Evolutionary conservation across 73 alveolate genomes (phyloP), one percentile per base, ranked within the genome.

Genomic region (Paramecium primaurelia): DNA sequence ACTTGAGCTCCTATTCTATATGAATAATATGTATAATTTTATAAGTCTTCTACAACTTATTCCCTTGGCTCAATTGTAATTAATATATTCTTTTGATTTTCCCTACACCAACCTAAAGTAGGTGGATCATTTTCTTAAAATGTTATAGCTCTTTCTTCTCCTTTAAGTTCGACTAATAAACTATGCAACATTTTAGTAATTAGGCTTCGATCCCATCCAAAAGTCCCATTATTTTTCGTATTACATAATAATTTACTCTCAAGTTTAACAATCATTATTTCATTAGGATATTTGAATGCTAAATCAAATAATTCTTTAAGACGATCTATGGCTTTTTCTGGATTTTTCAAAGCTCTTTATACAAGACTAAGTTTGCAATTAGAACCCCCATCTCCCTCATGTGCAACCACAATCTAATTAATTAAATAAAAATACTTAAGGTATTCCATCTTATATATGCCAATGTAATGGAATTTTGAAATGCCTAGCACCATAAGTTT

Each of bases 401-500:
- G 69, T 54, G 69, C 69, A 54, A 54, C 32, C 18, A 54, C 30
- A 54, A 54, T n/a, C 32, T 54, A 18, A 54, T 54, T 16, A 54
- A 11, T 54, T 54, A 16, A 54, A 54, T 54, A 54, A 7, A 0
- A 18, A 32, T 12, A 64, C 84, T 26, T 80, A 40, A 18, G 91
- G 91, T 11, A 64, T 49, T 4, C 45, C 45, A 26, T 25, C 91
- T 25, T 80, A 59, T 6, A 32, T 1, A 25, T 80, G 58, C 91
- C 91, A 80, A 26, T 80, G 91, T 16, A 80, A 25, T 9, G 91
- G 91, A 80, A 26, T 36, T 49, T 80, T 80, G 22, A 80, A 80
- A 80, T 49, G 75, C 26, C 91, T 40, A 11, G 91, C 91, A 2
- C 91, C 91, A 80, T 80, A 80, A n/a, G 49, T 80, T 18, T 45